These are phyloP conservation scores for Metroxylon sagu DNA, from an alignment of 176 grass and related monocot genomes.

Conservation along the genomic window DNA sequence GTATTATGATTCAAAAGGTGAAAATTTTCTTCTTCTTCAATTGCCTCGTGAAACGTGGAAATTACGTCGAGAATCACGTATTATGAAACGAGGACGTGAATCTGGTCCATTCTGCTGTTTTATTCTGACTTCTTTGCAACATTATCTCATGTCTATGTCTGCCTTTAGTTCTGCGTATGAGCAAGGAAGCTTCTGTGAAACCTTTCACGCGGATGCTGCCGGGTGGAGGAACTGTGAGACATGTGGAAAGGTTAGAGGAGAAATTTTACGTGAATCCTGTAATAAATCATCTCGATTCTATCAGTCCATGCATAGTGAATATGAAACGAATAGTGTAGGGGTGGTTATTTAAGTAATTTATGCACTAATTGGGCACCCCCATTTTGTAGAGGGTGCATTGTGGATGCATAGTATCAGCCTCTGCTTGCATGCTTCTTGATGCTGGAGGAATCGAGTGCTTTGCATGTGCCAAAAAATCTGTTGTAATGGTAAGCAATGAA, in stretches of 20 bases:
- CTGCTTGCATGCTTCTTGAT: constrained; percentile 64
- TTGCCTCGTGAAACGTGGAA: too few species aligned
- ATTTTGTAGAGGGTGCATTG: constrained; percentile 71
- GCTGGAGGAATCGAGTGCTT: constrained; percentile 80
- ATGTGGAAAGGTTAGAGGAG: constrained; percentile 72
- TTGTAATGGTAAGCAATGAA: constrained; percentile 23
- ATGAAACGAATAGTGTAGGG: too few species aligned
- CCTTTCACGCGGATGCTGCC: constrained; percentile 65
- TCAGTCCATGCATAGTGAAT: too few species aligned
- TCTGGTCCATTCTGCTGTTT: too few species aligned
- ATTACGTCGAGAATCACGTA: too few species aligned
- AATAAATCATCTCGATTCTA: too few species aligned
- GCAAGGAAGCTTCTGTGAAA: constrained; percentile 93
- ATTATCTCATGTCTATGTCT: background rate
- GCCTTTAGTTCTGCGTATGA: constrained; percentile 44
- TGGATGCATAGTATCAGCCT: constrained; percentile 82
- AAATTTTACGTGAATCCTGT: background rate
- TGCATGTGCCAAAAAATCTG: constrained; percentile 56
- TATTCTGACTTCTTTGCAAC: too few species aligned
- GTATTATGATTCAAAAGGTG: too few species aligned
- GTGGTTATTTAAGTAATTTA: too few species aligned
- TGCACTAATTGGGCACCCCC: too few species aligned
- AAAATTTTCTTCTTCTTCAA: too few species aligned
- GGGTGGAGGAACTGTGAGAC: constrained; percentile 94
- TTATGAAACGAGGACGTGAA: too few species aligned